Evolutionary conservation across 495 filamentous ascomycete genomes (phyloP).

Genomic region (Neurospora sp.): DNA sequence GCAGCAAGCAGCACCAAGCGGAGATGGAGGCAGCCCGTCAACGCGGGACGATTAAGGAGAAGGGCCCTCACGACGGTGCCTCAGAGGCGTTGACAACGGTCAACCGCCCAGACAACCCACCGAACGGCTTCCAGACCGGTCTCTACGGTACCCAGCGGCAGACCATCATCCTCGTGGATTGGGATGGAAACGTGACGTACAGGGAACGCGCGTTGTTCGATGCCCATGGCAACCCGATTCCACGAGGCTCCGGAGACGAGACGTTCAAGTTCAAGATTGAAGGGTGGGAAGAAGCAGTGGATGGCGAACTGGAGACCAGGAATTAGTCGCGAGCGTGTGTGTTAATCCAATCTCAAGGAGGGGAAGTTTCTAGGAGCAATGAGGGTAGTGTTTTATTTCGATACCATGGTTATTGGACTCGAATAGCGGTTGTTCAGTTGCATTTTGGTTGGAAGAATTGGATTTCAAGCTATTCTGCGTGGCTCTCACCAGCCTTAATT

Average conservation of each 20-base stretch:
- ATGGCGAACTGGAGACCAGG: neutral
- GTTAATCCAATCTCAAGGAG: neutral
- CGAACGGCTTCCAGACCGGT: slow-evolving; percentile 40
- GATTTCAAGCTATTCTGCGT: neutral
- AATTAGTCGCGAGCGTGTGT: neutral
- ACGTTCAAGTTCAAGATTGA: slow-evolving; percentile 56
- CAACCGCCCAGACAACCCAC: slow-evolving; percentile 20
- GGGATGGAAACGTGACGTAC: slow-evolving; percentile 66
- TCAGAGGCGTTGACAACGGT: slow-evolving; percentile 17
- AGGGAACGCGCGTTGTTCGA: slow-evolving; percentile 80
- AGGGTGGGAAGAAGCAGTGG: slow-evolving; percentile 23
- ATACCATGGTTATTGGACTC: neutral
- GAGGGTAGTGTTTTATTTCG: neutral
- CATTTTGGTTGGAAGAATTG: neutral
- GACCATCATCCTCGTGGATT: slow-evolving; percentile 71
- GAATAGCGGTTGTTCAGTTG: neutral
- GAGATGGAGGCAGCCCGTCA: slow-evolving; percentile 42
- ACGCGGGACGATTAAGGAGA: slow-evolving; percentile 7
- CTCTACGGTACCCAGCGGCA: slow-evolving; percentile 92
- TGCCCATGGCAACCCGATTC: slow-evolving; percentile 48
- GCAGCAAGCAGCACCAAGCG: slow-evolving; percentile 35
- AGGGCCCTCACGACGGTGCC: slow-evolving; percentile 2
- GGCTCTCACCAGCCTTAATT: neutral
- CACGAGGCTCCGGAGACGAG: slow-evolving; percentile 50
- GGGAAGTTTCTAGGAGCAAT: neutral